Base-by-base conservation (phyloP, 441 rosid genomes). In the Biscutella auriculata region DNA sequence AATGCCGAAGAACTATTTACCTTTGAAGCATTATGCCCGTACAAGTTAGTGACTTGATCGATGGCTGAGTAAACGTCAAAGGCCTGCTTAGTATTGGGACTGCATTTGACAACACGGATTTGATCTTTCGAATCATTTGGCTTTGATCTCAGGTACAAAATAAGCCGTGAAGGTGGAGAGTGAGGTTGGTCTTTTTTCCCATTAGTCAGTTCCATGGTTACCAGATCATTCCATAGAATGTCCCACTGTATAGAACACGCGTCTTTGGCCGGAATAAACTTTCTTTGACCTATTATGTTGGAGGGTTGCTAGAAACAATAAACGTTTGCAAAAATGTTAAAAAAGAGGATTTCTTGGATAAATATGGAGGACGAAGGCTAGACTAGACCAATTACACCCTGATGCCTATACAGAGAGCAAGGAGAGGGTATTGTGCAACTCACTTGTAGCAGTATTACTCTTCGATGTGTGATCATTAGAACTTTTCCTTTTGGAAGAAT, bases 171-270 rank as follows among this genome's bases (percentile, higher is more conserved):
- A 57, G 83, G 85, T 49, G 85, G 86, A 66, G 86, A 71, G 60
- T 81, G 81, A 27, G 79, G 83, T 29, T 58, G 73, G 70, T 93
- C 96, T 57, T 87, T 89, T 79, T 93, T 89, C 78, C 96, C 96
- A 28, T 71, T 76, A 63, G 79, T 81, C 70, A 93, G 75, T 72
- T 93, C 94, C 97, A 93, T 89, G 6, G 84, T 89, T 58, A 73
- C 73, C 62, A 89, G 72, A 71, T 93, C 93, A 71, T 67, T 73
- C 92, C 80, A 75, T 33, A 73, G 65, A 13, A 79, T 68, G 59
- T 77, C 97, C 98, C 98, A 92, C 75, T 86, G 66, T 51, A 88
- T 85, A 3, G 90, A 88, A 64, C 97, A 92, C 25, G 97, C 95
- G 73, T 92, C 98, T 74, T 88, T 84, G 25, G 87, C 89, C 8